Evolutionary conservation across 202 grass and related monocot genomes (phyloP), one percentile per base, ranked within the genome.

Genomic region (Carex arenaria): DNA sequence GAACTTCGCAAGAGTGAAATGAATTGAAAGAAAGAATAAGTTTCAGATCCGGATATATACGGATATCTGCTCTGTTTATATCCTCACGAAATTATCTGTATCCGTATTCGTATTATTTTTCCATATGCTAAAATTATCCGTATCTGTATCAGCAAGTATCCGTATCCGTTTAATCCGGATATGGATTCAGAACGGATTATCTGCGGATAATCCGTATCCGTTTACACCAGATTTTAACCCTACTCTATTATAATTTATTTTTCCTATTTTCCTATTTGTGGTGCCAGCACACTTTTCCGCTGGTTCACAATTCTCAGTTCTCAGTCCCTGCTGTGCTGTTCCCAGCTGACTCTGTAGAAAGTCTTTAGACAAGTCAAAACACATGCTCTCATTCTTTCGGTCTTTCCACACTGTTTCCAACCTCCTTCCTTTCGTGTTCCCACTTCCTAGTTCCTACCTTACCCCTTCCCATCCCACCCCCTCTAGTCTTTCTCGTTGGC

Each of bases 281-380:
- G 13, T 42, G 67, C 67, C 67, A 52, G 31, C 36, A 74, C 40
- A 22, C 47, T 23, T n/a, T 47, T 22, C 19, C 7, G 45, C 42
- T 51, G 70, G 70, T 49, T 43, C 67, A 71, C 67, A 71, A 12
- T 47, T 36, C 13, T 30, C 14, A 36, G 30, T 3, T 42, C 11
- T 18, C 64, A 40, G n/a, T 14, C 28, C 23, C 57, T 53, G 52
- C 12, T 68, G 3, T 65, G 31, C 12, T 55, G 1, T 54, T 15
- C n/a, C 32, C 26, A 66, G 51, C 71, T 79, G 42, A 80, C 83
- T 56, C 63, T 52, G 18, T 12, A 36, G 51, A 31, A 63, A 51
- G 60, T 64, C 62, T 30, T 14, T 36, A 26, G 68, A 85, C 75
- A 67, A 85, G 75, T 85, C 84, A 85, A 85, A 38, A 71, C 31